Evolutionary conservation across 345 rosid species (phyloP), one percentile per base, ranked within the genome.

Genomic region (Hirschfeldia incana): DNA sequence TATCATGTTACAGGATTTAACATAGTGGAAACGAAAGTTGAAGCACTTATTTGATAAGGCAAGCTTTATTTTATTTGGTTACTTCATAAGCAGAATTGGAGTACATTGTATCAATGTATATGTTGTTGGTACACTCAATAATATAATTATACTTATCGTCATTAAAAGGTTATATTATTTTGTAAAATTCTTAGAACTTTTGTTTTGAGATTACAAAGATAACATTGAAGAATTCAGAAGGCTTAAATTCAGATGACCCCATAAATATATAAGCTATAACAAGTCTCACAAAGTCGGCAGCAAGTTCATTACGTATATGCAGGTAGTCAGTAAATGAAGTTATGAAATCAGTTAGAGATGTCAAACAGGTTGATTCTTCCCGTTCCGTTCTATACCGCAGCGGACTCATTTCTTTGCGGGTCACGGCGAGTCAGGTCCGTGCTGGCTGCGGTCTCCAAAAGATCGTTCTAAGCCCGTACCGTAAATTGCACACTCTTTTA

Each of bases 261-360:
- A 60, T 8, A 60, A 60, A 72, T 39, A 62, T 29, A 29, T 32
- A 63, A 72, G 67, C 7, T 60, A 15, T 59, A 60, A 60, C 17
- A 30, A 62, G 60, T 44, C 46, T 39, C 53, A 74, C 65, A 21
- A 51, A 74, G 29, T 65, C 65, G 65, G 36, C 51, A 49, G 55
- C 2, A 51, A 64, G 8, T 63, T 49, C 33, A 46, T 32, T 32
- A 64, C 33, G n/a, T 1, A 5, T 53, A 26, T n/a, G 65, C 8
- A 5, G 78, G 29, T 65, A 21, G 65, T 36, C 39, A 66, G 37
- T 55, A 55, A 51, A 65, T 27, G 72, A 55, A 75, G 30, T 66
- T n/a, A 36, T 37, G 72, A 53, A 53, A 34, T 26, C 57, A 74
- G 63, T 58, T n/a, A n/a, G n/a, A n/a, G n/a, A n/a, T n/a, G n/a